phyloP scores from a whole-genome alignment of 1,284 basidiomycete genomes.

The Apiotrichum mycotoxinovorans region DNA sequence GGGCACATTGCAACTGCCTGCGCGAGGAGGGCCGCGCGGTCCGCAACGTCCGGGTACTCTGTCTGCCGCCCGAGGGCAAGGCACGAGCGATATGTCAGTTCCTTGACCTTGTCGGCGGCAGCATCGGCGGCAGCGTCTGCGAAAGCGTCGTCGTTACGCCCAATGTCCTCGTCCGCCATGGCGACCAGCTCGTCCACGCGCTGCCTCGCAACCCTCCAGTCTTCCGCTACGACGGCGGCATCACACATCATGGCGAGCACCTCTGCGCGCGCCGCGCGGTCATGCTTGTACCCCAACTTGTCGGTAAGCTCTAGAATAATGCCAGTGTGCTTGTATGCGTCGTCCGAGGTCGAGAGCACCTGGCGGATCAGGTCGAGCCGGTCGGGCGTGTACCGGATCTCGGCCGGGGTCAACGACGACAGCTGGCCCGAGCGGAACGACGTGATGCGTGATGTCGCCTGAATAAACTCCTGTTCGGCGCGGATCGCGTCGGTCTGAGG shows the following conservation, averaged over 20 bases:
- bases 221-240: conserved; percentile 72
- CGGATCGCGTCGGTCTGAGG: conserved; percentile 60
- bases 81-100: conserved; percentile 55
- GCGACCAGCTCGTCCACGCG: conserved; percentile 68
- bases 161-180: conserved; percentile 49
- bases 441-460: conserved; percentile 69
- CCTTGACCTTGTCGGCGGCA: conserved; percentile 27
- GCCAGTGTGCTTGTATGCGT: conserved; percentile 82
- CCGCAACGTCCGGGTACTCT: conserved; percentile 64
- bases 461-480: conserved; percentile 83
- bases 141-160: neutral
- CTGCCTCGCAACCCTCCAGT: conserved; percentile 69
- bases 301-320: conserved; percentile 81
- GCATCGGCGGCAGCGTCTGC: neutral
- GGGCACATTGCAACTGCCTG: conserved; percentile 84
- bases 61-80: conserved; percentile 65
- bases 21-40: conserved; percentile 70
- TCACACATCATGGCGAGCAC: conserved; percentile 82
- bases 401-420: conserved; percentile 75
- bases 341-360: conserved; percentile 72
- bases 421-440: conserved; percentile 60
- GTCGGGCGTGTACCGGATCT: conserved; percentile 83
- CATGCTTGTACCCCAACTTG: conserved; percentile 75
- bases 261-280: conserved; percentile 70
- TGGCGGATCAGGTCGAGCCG: conserved; percentile 71